Evolutionary conservation across 176 grass and related monocot genomes (phyloP).

Genomic region (Rhynchospora breviuscula): DNA sequence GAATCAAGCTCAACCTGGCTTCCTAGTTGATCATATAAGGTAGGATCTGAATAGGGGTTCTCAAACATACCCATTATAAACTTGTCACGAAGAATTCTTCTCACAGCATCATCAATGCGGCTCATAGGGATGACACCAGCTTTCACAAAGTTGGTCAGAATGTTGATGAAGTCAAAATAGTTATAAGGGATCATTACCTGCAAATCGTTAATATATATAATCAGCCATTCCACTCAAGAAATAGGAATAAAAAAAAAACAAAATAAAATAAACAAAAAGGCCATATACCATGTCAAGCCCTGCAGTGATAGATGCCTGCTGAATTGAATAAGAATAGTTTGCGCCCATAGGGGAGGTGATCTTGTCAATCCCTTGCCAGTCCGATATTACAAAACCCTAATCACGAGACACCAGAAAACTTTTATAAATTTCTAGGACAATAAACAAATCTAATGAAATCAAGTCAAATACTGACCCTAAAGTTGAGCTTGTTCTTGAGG

Average conservation of each 20-base stretch:
- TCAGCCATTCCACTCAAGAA: neutral
- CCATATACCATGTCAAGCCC: conserved; percentile 20
- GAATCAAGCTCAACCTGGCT: conserved; percentile 24
- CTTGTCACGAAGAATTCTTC: conserved; percentile 32
- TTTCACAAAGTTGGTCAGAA: conserved; percentile 16
- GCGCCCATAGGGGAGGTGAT: conserved; percentile 25
- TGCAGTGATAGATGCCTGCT: conserved; percentile 1
- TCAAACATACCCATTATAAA: conserved; percentile 34
- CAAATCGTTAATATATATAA: conserved; percentile 4
- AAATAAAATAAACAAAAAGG: neutral
- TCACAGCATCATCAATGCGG: conserved; percentile 26
- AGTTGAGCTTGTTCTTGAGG: conserved; percentile 23
- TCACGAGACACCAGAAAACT: neutral
- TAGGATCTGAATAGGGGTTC: conserved; percentile 33
- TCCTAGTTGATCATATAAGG: conserved; percentile 28
- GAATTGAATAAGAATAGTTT: conserved; percentile 27
- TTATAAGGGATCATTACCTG: conserved; percentile 18
- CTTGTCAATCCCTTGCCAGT: conserved; percentile 31
- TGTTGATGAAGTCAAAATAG: conserved; percentile 13
- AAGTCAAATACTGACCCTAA: conserved; percentile 22
- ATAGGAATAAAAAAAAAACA: neutral
- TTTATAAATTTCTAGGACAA: conserved; percentile 10
- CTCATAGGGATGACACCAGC: conserved; percentile 7
- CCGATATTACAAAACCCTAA: conserved; percentile 26
- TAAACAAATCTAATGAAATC: neutral